Conservation (phyloP, 768 basidiomycete genomes). For the Pisolithus orientalis region DNA sequence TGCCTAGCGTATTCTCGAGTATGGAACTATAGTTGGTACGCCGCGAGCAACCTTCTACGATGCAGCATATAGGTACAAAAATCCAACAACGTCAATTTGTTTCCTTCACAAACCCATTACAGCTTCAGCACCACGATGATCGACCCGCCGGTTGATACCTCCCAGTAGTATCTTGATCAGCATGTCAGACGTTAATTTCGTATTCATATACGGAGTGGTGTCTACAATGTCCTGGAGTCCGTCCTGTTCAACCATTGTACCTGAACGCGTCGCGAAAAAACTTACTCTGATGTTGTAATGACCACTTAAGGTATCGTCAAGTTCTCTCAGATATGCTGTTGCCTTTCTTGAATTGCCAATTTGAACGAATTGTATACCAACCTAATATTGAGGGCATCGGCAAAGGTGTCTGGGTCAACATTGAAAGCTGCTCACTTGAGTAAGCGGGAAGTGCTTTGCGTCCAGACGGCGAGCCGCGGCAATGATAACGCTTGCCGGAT, state of each 20-base stretch:
- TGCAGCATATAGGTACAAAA: too few species aligned
- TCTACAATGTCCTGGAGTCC: conserved; percentile 59
- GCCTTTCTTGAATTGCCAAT: conserved; percentile 45
- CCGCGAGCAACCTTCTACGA: neutral
- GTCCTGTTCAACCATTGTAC: neutral
- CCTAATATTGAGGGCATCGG: conserved; percentile 27
- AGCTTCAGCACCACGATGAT: conserved; percentile 25
- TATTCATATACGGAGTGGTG: conserved; percentile 48
- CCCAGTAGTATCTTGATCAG: conserved; percentile 61
- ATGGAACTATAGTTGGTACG: neutral
- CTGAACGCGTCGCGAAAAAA: neutral
- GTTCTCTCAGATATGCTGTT: conserved; percentile 38
- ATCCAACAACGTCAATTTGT: neutral
- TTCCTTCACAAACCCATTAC: conserved; percentile 10
- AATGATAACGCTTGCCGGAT: conserved; percentile 43
- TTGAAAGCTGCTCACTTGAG: conserved; percentile 35
- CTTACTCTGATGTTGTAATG: conserved; percentile 41
- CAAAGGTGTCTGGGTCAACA: neutral
- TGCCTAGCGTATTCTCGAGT: too few species aligned
- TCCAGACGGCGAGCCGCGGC: conserved; percentile 46
- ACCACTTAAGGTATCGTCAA: conserved; percentile 51
- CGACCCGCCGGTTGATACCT: conserved; percentile 55
- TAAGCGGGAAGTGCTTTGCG: conserved; percentile 40
- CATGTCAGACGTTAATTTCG: conserved; percentile 37
- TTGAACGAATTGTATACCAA: conserved; percentile 71